Evolutionary conservation across 176 grass and related monocot species (phyloP).

Genomic region (Rhynchospora breviuscula): DNA sequence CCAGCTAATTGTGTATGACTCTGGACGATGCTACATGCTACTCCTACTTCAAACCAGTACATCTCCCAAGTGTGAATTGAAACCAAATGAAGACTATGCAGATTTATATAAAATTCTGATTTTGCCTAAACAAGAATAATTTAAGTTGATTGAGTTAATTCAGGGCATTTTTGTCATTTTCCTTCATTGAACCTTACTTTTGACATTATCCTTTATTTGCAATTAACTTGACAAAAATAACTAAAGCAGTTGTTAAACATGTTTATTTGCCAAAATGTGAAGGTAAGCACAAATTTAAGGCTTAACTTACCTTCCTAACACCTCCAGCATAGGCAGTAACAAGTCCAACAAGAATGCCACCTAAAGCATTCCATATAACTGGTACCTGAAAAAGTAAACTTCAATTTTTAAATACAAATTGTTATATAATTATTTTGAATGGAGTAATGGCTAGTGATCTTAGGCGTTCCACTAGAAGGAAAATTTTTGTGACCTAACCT

Average conservation of each 20-base stretch:
- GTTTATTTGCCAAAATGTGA: not conserved
- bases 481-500: not conserved
- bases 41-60: not conserved
- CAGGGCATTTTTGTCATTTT: not conserved
- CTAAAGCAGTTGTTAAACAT: not conserved
- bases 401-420: not conserved
- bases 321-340: constrained; percentile 92
- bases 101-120: not conserved
- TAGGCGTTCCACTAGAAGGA: not conserved
- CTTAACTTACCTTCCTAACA: constrained; percentile 74
- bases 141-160: not conserved
- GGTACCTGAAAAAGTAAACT: constrained; percentile 53
- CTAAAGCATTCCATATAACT: constrained; percentile 73
- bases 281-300: not conserved
- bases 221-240: not conserved
- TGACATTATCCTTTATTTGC: not conserved
- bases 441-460: not conserved
- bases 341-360: constrained; percentile 98
- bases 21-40: too few relatives aligned
- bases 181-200: not conserved
- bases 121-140: not conserved
- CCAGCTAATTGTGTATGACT: not conserved
- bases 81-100: not conserved
- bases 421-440: not conserved
- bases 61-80: not conserved